Base-by-base conservation (phyloP, 1,284 basidiomycete species). In the Naganishia albida region DNA sequence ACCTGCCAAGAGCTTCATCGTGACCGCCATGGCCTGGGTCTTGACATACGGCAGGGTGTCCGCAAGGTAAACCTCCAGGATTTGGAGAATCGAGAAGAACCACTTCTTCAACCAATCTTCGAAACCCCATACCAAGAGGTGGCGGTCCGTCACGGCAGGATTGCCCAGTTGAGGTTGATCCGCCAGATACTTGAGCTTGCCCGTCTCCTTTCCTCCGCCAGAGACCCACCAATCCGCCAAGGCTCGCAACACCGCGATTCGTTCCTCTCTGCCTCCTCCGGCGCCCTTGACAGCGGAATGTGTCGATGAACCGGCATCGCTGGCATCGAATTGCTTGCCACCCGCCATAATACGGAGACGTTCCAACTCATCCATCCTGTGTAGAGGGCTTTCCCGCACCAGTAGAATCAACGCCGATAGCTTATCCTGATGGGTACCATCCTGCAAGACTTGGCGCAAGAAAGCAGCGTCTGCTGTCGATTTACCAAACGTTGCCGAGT, bases 101-200 rank as follows among this genome's bases (percentile, higher is more conserved):
- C 89, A 97, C 72, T 93, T 93, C 80, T 99, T 99, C 64, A 98
- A 80, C 87, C 91, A 94, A 73, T 99, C 94, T 76, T 99, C 96
- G 76, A 95, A 99, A 68, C 89, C 88, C 87, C 89, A 99, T 2
- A 90, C 69, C 12, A 93, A 74, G 0, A 97, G 80, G 75, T 91
- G 87, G 51, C 86, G 82, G 68, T 95, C 88, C 0, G 89, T 88
- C 16, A 87, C 82, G 2, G 82, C 79, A 0, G 85, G 83, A 74
- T 89, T 87, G 1, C 83, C 72, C 13, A 80, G 70, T 20, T 95
- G 78, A 2, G 90, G 88, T 74, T 98, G 95, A 75, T 99, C 96
- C 23, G 90, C 88, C 77, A 99, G 93, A 77, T 93, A 93, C 87
- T 85, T 88, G 42, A 99, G 83, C 75, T 97, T 97, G 43, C 77